Percentiles rank a stretch among this genome's conserved stretches.
Evolutionary conservation across 805 yeast species (phyloP).

Genomic region (Cyberlindnera saturnus): DNA sequence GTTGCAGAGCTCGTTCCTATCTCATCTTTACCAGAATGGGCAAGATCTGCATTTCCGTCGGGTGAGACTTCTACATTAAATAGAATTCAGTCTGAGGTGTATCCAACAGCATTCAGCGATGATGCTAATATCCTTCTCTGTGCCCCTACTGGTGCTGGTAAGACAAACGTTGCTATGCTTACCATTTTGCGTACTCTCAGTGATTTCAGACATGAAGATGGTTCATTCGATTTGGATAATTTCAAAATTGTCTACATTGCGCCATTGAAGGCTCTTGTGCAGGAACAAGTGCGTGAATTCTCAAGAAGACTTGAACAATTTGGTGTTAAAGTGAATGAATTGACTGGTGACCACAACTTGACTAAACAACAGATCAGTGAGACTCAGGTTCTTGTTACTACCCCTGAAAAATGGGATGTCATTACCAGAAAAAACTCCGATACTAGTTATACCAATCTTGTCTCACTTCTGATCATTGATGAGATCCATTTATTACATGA

Average conservation of each 20-base stretch:
- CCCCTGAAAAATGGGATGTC: constrained; percentile 98
- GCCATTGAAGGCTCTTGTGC: constrained; percentile 90
- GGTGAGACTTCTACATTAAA: constrained; percentile 64
- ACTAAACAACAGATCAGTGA: constrained; percentile 68
- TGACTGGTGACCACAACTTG: constrained; percentile 84
- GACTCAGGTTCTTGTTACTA: constrained; percentile 82
- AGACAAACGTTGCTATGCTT: constrained; percentile 92
- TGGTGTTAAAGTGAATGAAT: constrained; percentile 72
- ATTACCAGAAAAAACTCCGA: constrained; percentile 79
- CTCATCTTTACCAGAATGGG: constrained; percentile 73
- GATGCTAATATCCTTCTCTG: constrained; percentile 77
- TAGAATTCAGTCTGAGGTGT: constrained; percentile 78
- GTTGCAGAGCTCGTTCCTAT: constrained; percentile 46
- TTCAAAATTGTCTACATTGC: constrained; percentile 86
- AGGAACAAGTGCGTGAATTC: constrained; percentile 88
- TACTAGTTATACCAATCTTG: constrained; percentile 55
- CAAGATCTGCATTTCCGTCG: constrained; percentile 65
- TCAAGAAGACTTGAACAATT: constrained; percentile 56
- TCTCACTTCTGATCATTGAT: constrained; percentile 73
- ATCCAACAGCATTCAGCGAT: constrained; percentile 64
- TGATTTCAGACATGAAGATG: constrained; percentile 43
- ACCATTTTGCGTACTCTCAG: constrained; percentile 60
- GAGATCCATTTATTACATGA: constrained; percentile 92
- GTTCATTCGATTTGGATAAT: constrained; percentile 43
- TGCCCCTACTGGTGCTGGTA: constrained; percentile 99